Base-by-base conservation (phyloP, 169 alveolate species). In the Babesia ovata region DNA sequence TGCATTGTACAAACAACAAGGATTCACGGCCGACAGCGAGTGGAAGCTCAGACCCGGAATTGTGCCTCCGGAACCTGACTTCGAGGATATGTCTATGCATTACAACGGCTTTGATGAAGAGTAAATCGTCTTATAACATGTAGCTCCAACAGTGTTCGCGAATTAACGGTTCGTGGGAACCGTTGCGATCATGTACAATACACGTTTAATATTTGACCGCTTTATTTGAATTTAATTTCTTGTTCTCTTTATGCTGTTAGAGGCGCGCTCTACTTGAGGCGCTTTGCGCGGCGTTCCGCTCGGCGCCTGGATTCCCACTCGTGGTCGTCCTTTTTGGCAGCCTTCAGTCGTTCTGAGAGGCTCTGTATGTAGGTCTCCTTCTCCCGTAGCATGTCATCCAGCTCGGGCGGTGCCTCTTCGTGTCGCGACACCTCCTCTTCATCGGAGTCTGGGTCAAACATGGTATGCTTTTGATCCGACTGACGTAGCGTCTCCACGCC, bases 11-110 rank as follows among this genome's bases (percentile, higher is more conserved):
- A 63, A 81, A 49, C 88, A 74, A 21, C 42, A 75, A 14, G 66
- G 70, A n/a, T 81, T 72, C 62, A 66, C 73, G 26, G 70, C 56
- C 7, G 45, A 70, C 54, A 69, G 71, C 50, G 70, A 81, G 39
- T 81, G 88, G 88, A 66, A 65, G 73, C 77, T 81, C 48, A 70
- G 88, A 29, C 85, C 88, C 14, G 88, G 88, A 0, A 24, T 81
- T 24, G n/a, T 42, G 2, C 83, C 83, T 4, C 88, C 88, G 14
- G 88, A 81, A 44, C 88, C 88, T 24, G 28, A 42, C 22, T 63
- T 63, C 28, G 46, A 62, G 21, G 16, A 22, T 53, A 22, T 21
- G 28, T 14, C 66, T 2, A 17, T n/a, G 17, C 53, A 10, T 11
- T 63, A 67, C 12, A n/a, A 8, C 26, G 76, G 29, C 50, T 21